These are phyloP conservation scores for Sarocladium oryzae DNA, from an alignment of 2,329 filamentous ascomycete species.

Conservation along the genomic window DNA sequence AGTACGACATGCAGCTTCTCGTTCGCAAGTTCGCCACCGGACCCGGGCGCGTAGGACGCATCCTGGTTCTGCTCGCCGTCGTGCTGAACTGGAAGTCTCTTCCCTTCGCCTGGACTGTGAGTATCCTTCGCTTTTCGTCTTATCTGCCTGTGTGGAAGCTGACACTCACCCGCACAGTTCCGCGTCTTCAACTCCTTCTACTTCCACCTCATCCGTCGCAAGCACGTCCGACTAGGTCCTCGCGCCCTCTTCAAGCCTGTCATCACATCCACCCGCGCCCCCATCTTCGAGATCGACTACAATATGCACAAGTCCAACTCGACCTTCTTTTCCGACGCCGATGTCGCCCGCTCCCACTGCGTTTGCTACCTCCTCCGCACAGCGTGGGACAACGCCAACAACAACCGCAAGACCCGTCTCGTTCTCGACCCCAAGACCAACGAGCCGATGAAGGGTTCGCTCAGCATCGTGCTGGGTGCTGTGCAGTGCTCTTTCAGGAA, in stretches of 20 bases:
- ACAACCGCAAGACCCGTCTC: conserved; percentile 43
- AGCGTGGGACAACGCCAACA: conserved; percentile 45
- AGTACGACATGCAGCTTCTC: conserved; percentile 33
- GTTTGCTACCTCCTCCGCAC: conserved; percentile 61
- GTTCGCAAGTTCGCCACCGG: conserved; percentile 43
- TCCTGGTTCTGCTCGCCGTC: conserved; percentile 48
- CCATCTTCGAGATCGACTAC: conserved; percentile 76
- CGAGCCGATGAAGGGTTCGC: conserved; percentile 42
- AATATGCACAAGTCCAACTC: conserved; percentile 78
- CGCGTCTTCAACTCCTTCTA: conserved; percentile 53
- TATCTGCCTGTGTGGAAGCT: background rate
- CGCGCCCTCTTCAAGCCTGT: conserved; percentile 67
- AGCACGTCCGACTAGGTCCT: conserved; percentile 42
- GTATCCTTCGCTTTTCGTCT: no score
- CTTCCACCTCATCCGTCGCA: conserved; percentile 45
- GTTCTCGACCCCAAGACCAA: conserved; percentile 43
- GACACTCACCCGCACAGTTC: conserved; percentile 30
- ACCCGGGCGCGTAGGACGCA: conserved; percentile 45
- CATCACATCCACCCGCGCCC: conserved; percentile 59
- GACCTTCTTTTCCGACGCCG: conserved; percentile 84
- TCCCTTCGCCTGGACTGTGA: conserved; percentile 70
- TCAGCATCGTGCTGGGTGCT: conserved; percentile 63
- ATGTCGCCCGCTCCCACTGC: conserved; percentile 75
- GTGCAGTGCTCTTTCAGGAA: conserved; percentile 68
- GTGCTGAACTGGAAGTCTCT: conserved; percentile 66